Conservation (phyloP, 1,284 basidiomycete genomes). For the Filobasidium uniguttulatum region DNA sequence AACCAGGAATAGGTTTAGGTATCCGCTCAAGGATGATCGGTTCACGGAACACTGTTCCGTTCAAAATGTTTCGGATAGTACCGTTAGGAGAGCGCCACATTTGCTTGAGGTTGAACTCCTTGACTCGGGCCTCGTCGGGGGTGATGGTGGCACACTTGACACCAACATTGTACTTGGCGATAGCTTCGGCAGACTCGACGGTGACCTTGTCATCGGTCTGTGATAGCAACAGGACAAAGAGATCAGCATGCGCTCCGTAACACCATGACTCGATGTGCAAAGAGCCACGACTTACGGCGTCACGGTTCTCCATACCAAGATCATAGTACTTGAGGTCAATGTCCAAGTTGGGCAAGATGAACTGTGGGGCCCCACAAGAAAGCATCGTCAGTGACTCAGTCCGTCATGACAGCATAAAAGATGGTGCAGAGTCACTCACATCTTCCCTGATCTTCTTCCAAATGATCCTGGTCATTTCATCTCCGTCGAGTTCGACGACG, state of each 20-base stretch:
- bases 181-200: constrained; percentile 82
- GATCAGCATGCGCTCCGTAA: not conserved
- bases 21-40: constrained; percentile 86
- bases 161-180: constrained; percentile 72
- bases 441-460: constrained; percentile 98
- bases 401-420: too few species aligned
- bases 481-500: constrained; percentile 90
- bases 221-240: not conserved
- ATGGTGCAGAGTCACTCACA: constrained; percentile 40
- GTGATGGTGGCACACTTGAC: constrained; percentile 87
- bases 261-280: not conserved
- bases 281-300: constrained; percentile 47
- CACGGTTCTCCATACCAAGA: constrained; percentile 81
- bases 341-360: constrained; percentile 88
- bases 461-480: constrained; percentile 95
- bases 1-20: constrained; percentile 87
- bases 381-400: not conserved
- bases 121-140: constrained; percentile 63
- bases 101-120: constrained; percentile 88
- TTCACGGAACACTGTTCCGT: constrained; percentile 96
- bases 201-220: constrained; percentile 92
- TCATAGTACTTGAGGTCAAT: constrained; percentile 98
- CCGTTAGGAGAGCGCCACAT: constrained; percentile 97
- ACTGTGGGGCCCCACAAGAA: constrained; percentile 39
- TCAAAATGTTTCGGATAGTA: constrained; percentile 91